These are phyloP conservation scores for Hypoxylon fragiforme DNA, from an alignment of 495 filamentous ascomycete genomes.

Conservation along the genomic window DNA sequence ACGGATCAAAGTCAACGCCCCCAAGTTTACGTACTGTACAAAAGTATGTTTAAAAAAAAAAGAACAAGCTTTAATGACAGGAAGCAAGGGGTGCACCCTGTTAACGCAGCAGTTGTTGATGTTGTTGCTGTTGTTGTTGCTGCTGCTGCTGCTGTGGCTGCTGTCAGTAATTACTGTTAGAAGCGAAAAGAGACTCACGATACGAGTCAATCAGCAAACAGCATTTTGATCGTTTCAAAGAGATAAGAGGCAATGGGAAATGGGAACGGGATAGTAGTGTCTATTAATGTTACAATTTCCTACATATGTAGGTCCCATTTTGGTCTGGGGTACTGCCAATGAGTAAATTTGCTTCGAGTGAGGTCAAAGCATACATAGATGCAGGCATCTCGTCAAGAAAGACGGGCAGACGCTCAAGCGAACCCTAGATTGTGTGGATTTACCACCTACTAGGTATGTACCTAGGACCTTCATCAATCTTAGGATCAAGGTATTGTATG, in stretches of 20 bases:
- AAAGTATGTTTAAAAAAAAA: constrained; percentile 28
- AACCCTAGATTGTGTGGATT: constrained; percentile 21
- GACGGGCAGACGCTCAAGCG: constrained; percentile 13
- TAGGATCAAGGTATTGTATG: too few relatives aligned
- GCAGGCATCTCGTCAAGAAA: constrained; percentile 21
- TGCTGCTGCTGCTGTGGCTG: too few relatives aligned
- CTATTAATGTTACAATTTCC: constrained; percentile 35
- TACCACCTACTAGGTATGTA: too few relatives aligned
- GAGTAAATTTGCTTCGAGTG: constrained; percentile 30
- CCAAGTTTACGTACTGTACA: constrained; percentile 29
- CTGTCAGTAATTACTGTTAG: too few relatives aligned
- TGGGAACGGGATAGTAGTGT: constrained; percentile 11
- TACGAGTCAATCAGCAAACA: constrained; percentile 3
- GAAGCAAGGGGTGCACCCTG: constrained; percentile 18
- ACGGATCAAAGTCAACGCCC: constrained; percentile 14
- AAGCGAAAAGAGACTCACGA: constrained; percentile 15
- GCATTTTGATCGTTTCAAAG: constrained; percentile 10
- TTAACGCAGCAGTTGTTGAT: constrained; percentile 26
- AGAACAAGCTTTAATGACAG: constrained; percentile 24
- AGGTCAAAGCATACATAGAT: constrained; percentile 33
- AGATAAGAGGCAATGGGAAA: constrained; percentile 1
- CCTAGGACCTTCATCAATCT: too few relatives aligned
- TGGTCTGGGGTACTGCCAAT: constrained; percentile 27
- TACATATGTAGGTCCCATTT: constrained; percentile 14
- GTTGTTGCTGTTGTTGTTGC: too few relatives aligned